These are phyloP conservation scores for Penicillium cosmopolitanum DNA, from an alignment of 495 filamentous ascomycete species.

Conservation along the genomic window DNA sequence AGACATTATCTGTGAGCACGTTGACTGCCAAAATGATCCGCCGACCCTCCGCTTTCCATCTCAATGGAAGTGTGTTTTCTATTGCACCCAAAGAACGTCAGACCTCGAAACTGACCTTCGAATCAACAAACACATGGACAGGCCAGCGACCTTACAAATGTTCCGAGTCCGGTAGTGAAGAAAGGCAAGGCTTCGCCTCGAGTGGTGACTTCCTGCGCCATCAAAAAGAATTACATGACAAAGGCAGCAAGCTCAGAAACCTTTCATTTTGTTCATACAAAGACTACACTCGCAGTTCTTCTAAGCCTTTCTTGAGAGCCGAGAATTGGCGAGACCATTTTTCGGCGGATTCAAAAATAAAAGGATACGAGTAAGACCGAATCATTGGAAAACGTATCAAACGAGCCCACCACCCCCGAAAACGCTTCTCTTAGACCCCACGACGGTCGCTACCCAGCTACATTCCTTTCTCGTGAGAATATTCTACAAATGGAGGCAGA, in stretches of 20 bases:
- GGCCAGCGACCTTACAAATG: neutral
- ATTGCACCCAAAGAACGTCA: neutral
- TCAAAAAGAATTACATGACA: neutral
- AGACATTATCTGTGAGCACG: neutral
- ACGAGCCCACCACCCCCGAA: neutral
- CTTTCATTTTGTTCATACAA: neutral
- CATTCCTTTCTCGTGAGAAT: no score
- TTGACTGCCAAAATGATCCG: neutral
- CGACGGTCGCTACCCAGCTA: no score
- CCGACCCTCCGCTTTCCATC: neutral
- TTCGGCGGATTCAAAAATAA: neutral
- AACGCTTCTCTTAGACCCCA: neutral
- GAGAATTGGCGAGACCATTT: neutral
- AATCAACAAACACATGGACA: neutral
- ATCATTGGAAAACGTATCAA: neutral
- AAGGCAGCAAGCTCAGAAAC: neutral
- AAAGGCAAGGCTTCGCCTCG: neutral
- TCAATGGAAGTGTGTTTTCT: neutral
- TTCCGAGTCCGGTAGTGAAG: neutral
- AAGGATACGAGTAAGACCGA: neutral
- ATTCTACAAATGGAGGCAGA: no score
- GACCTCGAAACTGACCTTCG: neutral
- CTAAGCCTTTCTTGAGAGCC: neutral
- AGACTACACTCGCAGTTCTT: neutral
- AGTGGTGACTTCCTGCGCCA: neutral